phyloP scores from a whole-genome alignment of 208 protist species.

The Acanthamoeba pearcei region DNA sequence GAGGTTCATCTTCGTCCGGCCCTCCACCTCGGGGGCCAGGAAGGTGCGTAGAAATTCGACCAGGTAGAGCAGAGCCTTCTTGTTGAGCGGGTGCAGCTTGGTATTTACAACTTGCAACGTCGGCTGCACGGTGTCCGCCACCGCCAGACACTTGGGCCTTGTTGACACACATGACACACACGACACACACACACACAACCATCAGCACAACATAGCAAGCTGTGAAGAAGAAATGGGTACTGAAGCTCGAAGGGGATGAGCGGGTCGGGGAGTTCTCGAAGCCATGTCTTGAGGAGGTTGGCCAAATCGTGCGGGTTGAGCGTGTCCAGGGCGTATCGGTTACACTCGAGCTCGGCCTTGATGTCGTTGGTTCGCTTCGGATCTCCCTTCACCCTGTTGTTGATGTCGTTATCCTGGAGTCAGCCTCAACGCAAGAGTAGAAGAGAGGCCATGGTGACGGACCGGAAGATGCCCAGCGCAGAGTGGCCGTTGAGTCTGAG shows the following conservation, averaged over 20 bases:
- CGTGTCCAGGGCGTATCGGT: not conserved
- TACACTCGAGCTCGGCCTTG: slow-evolving; percentile 31
- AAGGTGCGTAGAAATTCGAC: not conserved
- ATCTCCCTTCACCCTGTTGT: slow-evolving; percentile 34
- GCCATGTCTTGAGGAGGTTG: slow-evolving; percentile 41
- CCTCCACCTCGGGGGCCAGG: not conserved
- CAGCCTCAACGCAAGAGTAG: not conserved
- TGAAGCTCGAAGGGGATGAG: slow-evolving; percentile 48
- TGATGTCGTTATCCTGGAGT: not conserved
- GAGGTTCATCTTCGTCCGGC: slow-evolving; percentile 46
- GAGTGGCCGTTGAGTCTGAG: not conserved
- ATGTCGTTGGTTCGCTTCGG: not conserved
- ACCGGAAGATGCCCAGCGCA: slow-evolving; percentile 6
- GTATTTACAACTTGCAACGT: slow-evolving; percentile 59
- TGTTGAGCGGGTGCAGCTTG: slow-evolving; percentile 32
- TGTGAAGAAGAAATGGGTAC: not conserved
- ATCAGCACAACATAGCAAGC: not conserved
- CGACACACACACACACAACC: not conserved
- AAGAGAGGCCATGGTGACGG: not conserved
- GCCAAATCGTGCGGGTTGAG: slow-evolving; percentile 63
- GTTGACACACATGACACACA: not conserved
- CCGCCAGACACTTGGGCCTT: slow-evolving; percentile 43
- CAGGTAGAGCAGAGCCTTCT: slow-evolving; percentile 9
- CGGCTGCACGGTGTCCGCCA: not conserved
- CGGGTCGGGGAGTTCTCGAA: slow-evolving; percentile 23